Evolutionary conservation across 2,329 filamentous ascomycete species (phyloP).

Genomic region (Xylaria sp.): DNA sequence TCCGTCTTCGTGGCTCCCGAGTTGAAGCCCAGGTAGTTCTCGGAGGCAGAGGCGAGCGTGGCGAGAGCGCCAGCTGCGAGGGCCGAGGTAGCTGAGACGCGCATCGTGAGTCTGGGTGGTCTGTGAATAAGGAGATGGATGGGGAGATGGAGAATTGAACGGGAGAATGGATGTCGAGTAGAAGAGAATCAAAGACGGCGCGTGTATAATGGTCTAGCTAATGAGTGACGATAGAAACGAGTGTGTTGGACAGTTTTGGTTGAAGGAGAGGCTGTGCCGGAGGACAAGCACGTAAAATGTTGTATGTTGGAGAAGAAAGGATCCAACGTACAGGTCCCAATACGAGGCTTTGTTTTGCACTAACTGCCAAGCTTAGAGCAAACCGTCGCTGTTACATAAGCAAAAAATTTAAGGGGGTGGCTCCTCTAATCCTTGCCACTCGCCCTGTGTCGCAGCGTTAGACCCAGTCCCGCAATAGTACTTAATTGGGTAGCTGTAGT

Average conservation of each 20-base stretch:
- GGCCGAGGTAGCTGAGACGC: conserved; percentile 35
- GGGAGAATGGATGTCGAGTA: not conserved
- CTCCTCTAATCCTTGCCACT: conserved; percentile 7
- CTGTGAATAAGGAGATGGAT: not conserved
- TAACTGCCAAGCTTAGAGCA: not conserved
- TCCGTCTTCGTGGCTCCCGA: conserved; percentile 48
- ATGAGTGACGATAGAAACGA: conserved; percentile 32
- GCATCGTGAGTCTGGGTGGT: conserved; percentile 31
- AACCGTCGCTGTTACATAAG: conserved; percentile 6
- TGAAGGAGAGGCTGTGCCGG: conserved; percentile 32
- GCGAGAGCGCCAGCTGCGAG: conserved; percentile 34
- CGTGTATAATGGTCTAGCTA: conserved; percentile 13
- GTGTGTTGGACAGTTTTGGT: conserved; percentile 16
- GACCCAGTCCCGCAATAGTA: not conserved
- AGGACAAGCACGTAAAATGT: conserved; percentile 13
- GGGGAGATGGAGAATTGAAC: no score
- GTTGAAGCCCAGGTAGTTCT: conserved; percentile 49
- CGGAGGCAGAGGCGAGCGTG: conserved; percentile 42
- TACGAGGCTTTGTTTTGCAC: conserved; percentile 23
- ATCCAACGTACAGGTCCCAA: conserved; percentile 13
- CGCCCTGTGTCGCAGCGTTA: not conserved
- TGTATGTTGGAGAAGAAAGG: conserved; percentile 9
- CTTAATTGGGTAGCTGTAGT: not conserved
- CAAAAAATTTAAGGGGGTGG: conserved; percentile 25
- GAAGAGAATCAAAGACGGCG: not conserved